phyloP scores from a whole-genome alignment of 805 yeast genomes.

The Hanseniaspora thailandica region DNA sequence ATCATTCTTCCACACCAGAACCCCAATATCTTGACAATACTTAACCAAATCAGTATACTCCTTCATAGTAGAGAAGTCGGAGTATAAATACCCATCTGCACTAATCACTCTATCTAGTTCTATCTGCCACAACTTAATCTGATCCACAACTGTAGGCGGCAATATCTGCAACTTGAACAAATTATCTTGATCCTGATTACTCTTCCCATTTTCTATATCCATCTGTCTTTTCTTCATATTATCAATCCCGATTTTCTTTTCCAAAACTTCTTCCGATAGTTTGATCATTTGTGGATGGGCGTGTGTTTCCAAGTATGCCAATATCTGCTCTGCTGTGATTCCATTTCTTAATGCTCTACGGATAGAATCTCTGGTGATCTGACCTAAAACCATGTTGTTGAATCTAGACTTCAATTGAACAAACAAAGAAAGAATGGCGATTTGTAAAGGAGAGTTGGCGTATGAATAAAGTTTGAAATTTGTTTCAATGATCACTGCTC shows the following conservation, averaged over 20 bases:
- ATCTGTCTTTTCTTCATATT: constrained; percentile 14
- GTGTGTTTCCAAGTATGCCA: constrained; percentile 76
- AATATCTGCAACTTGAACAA: constrained; percentile 49
- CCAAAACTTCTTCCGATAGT: constrained; percentile 55
- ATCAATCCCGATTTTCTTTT: constrained; percentile 52
- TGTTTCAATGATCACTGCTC: constrained; percentile 81
- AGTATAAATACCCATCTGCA: constrained; percentile 74
- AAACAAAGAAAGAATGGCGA: constrained; percentile 80
- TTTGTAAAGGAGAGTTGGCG: constrained; percentile 87
- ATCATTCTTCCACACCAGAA: constrained; percentile 74
- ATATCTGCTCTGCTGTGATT: constrained; percentile 88
- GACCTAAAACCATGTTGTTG: constrained; percentile 86
- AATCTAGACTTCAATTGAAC: constrained; percentile 78
- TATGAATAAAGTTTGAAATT: constrained; percentile 88
- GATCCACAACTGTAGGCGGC: constrained; percentile 96
- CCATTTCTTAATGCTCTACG: constrained; percentile 76
- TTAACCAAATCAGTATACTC: constrained; percentile 63
- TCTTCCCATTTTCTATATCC: constrained; percentile 10
- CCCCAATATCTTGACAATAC: constrained; percentile 87
- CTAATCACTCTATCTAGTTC: constrained; percentile 86
- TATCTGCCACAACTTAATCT: constrained; percentile 88
- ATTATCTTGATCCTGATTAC: constrained; percentile 28
- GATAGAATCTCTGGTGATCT: constrained; percentile 82
- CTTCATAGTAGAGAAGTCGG: constrained; percentile 65
- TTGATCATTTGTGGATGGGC: constrained; percentile 87